These are phyloP conservation scores for Rhynchosporium secalis DNA, from an alignment of 2,329 filamentous ascomycete species.

Conservation along the genomic window DNA sequence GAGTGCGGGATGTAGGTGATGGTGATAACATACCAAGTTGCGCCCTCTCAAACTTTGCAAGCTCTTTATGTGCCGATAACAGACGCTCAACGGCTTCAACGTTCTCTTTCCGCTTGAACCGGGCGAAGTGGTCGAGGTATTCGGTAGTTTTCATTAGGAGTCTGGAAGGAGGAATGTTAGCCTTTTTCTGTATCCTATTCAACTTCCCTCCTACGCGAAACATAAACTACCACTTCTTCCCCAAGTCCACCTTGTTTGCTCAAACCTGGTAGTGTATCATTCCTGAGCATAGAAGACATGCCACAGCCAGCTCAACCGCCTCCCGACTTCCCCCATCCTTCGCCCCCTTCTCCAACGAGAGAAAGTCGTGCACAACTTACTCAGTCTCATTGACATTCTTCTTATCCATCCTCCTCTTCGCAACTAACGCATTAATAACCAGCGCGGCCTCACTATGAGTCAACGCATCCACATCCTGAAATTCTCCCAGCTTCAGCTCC, in stretches of 20 bases:
- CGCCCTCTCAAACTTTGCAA: conserved; percentile 90
- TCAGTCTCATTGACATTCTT: conserved; percentile 84
- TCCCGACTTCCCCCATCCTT: not conserved
- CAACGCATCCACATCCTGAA: conserved; percentile 86
- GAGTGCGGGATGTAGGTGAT: not conserved
- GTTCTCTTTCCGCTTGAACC: conserved; percentile 93
- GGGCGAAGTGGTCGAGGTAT: conserved; percentile 91
- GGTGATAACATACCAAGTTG: conserved; percentile 68
- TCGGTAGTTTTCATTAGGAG: conserved; percentile 85
- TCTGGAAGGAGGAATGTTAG: conserved; percentile 43
- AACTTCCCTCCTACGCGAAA: not conserved
- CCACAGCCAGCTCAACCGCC: not conserved
- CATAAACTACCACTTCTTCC: not conserved
- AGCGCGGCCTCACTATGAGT: conserved; percentile 90
- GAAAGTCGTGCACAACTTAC: conserved; percentile 49
- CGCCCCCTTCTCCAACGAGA: not conserved
- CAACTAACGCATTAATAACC: conserved; percentile 85
- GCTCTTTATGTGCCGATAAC: conserved; percentile 73
- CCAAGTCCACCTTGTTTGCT: too few relatives aligned
- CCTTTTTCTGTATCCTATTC: not conserved
- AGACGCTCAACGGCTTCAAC: conserved; percentile 91
- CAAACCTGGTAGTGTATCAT: not conserved
- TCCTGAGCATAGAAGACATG: not conserved
- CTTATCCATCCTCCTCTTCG: conserved; percentile 74
- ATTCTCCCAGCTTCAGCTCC: conserved; percentile 86